Evolutionary conservation across 352 stramenopile genomes (phyloP).

Genomic region (Pythium myriotylum): DNA sequence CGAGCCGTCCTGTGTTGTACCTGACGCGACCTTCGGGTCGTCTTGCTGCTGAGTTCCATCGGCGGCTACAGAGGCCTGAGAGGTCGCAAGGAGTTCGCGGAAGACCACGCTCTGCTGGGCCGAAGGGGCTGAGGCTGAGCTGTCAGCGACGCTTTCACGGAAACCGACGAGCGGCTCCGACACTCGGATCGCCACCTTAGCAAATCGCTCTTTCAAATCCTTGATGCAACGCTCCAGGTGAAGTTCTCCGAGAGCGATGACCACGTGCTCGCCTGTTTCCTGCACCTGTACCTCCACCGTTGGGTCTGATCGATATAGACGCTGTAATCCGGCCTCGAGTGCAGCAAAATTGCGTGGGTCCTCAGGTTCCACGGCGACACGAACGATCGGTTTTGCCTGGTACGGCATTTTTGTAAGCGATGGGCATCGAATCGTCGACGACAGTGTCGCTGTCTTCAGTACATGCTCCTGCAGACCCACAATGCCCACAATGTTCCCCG

Average conservation of each 20-base stretch:
- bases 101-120: slow-evolving; percentile 76
- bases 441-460: slow-evolving; percentile 91
- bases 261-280: slow-evolving; percentile 90
- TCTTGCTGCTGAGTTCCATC: slow-evolving; percentile 9
- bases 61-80: background rate
- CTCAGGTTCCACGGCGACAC: slow-evolving; percentile 89
- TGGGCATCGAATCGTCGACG: slow-evolving; percentile 73
- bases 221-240: slow-evolving; percentile 93
- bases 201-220: slow-evolving; percentile 87
- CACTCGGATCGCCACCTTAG: slow-evolving; percentile 80
- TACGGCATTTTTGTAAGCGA: slow-evolving; percentile 89
- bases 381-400: slow-evolving; percentile 92
- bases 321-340: slow-evolving; percentile 85
- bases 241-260: slow-evolving; percentile 90
- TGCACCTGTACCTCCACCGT: slow-evolving; percentile 93
- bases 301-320: slow-evolving; percentile 92
- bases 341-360: slow-evolving; percentile 85
- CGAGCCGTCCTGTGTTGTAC: slow-evolving; percentile 69
- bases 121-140: slow-evolving; percentile 43
- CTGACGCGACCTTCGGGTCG: slow-evolving; percentile 42
- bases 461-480: slow-evolving; percentile 87
- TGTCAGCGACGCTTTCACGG: slow-evolving; percentile 80
- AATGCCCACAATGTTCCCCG: slow-evolving; percentile 91
- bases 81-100: slow-evolving; percentile 53
- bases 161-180: slow-evolving; percentile 90